These are phyloP conservation scores for Corynespora cassiicola DNA, from an alignment of 2,329 filamentous ascomycete species.

Conservation along the genomic window DNA sequence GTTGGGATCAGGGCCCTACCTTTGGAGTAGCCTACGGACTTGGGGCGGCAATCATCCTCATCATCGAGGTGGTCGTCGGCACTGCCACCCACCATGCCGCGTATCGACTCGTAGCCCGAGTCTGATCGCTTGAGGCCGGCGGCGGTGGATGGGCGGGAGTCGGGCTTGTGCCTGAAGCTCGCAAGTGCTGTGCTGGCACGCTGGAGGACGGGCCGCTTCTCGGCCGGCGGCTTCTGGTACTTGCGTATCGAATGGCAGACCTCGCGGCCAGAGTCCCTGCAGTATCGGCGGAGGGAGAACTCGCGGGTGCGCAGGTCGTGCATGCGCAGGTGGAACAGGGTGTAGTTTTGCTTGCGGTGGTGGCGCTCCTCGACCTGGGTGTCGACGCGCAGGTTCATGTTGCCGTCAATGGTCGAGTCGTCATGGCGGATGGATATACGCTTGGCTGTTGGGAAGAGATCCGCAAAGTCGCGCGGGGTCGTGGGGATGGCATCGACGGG, in stretches of 20 bases:
- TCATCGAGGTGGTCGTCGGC: constrained; percentile 21
- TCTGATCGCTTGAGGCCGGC: constrained; percentile 61
- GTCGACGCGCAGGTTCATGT: constrained; percentile 94
- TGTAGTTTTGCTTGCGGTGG: constrained; percentile 68
- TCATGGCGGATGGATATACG: constrained; percentile 86
- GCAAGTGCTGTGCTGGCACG: constrained; percentile 67
- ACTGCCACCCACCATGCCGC: no score
- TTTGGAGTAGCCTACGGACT: constrained; percentile 44
- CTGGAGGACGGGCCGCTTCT: constrained; percentile 60
- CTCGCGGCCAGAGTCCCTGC: constrained; percentile 89
- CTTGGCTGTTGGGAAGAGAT: constrained; percentile 84
- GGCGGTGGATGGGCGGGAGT: constrained; percentile 52
- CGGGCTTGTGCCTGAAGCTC: constrained; percentile 62
- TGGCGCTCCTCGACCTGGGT: constrained; percentile 69
- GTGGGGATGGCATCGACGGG: constrained; percentile 74
- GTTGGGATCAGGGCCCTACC: constrained; percentile 61
- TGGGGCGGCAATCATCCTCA: constrained; percentile 37
- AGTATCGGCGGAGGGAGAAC: constrained; percentile 91
- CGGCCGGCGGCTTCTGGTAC: constrained; percentile 62
- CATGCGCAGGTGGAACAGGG: constrained; percentile 94
- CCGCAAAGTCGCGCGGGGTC: constrained; percentile 80
- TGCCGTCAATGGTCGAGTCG: constrained; percentile 86
- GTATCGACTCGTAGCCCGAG: constrained; percentile 63
- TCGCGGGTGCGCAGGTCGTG: constrained; percentile 85
- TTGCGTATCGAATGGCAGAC: constrained; percentile 84